These are phyloP conservation scores for Boletus vinaceobasis DNA, from an alignment of 768 basidiomycete species.

Conservation along the genomic window DNA sequence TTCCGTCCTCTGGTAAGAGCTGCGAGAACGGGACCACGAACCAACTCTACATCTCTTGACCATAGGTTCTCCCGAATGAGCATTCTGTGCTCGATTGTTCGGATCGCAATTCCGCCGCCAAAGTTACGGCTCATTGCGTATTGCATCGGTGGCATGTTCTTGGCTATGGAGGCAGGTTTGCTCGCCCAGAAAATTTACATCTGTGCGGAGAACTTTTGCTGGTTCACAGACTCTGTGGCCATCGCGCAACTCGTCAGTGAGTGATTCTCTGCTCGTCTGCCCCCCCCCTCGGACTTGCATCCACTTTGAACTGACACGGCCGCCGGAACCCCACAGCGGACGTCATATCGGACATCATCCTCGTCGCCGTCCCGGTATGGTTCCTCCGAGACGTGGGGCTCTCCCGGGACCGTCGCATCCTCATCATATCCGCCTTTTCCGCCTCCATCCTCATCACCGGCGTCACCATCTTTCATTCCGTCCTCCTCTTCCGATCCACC, in stretches of 20 bases:
- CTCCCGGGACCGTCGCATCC: slow-evolving; percentile 12
- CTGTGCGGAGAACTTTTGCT: slow-evolving; percentile 8
- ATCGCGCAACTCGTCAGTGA: slow-evolving; percentile 26
- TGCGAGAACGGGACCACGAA: no score
- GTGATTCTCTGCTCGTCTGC: neutral
- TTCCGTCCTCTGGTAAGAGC: slow-evolving; percentile 20
- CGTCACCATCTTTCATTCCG: slow-evolving; percentile 22
- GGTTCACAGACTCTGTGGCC: neutral
- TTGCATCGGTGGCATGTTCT: slow-evolving; percentile 15
- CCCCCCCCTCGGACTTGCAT: neutral
- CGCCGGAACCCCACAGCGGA: slow-evolving; percentile 16
- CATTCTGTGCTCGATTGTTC: slow-evolving; percentile 24
- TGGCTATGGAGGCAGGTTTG: slow-evolving; percentile 13
- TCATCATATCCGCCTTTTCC: slow-evolving; percentile 21
- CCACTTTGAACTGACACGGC: neutral
- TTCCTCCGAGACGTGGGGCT: slow-evolving; percentile 19
- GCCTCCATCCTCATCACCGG: slow-evolving; percentile 21
- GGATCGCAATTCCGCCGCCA: slow-evolving; percentile 15
- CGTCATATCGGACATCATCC: slow-evolving; percentile 16
- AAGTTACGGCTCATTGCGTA: slow-evolving; percentile 12
- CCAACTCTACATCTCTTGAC: neutral
- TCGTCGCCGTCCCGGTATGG: slow-evolving; percentile 14
- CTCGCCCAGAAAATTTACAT: slow-evolving; percentile 17
- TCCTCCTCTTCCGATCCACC: slow-evolving; percentile 14
- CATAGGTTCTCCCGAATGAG: slow-evolving; percentile 27